Base-by-base conservation (phyloP, 2,329 filamentous ascomycete genomes). In the Colletotrichum spinosum region DNA sequence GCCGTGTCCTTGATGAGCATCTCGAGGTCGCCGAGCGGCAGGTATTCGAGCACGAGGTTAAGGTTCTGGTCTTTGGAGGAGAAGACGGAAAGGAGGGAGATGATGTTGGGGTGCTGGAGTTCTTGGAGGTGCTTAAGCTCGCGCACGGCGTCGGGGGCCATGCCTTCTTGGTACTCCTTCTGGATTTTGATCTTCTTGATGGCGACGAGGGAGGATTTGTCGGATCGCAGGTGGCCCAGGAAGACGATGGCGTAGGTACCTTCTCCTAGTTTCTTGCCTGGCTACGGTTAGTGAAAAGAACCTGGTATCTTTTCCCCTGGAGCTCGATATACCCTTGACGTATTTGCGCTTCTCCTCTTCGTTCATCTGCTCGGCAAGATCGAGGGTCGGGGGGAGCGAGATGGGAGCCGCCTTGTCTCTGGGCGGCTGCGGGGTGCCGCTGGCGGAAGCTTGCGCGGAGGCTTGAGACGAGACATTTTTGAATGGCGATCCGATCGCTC, bases 181-280 rank as follows among this genome's bases (percentile, higher is more conserved):
- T 93, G 91, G 64, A 94, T 84, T 77, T 96, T 96, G 82, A 96
- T 96, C 81, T 95, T 96, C 78, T 97, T 97, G 83, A 97, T 95
- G 72, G 96, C 96, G 68, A 99, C 92, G 59, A 92, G 87, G 46
- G 88, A 86, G 39, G 85, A 84, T 6, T 93, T 91, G 71, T 96
- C 89, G 70, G 81, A 82, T 65, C 90, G 88, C 50, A 96, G 86
- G 78, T 95, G 92, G 56, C 94, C 96, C 57, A 94, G 88, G 82
- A 94, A 97, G 73, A 99, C 96, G 73, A 97, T 90, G 76, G 96
- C 96, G 77, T 99, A 99, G 69, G 96, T 98, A 82, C 96, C 96
- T 79, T 97, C 93, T 77, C 96, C 96, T 66, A 99, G 88, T 75
- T 96, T 96, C 77, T 92, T 94, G 74, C 93, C 92, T 93, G n/a